Conservation (phyloP, 495 filamentous ascomycete genomes). For the Sordaria brevicollis region DNA sequence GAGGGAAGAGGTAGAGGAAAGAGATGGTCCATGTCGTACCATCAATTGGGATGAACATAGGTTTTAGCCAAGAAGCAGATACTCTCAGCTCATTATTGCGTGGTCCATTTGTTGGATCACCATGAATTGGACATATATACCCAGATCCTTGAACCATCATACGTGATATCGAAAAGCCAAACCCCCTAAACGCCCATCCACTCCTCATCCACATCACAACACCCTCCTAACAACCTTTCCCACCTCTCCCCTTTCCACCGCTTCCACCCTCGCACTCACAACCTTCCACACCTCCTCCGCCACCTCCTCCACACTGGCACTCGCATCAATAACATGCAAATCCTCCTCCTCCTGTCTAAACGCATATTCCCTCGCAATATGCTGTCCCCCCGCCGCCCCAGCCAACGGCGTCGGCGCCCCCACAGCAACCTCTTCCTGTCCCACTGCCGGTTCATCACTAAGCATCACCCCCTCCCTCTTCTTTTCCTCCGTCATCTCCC, state of each 20-base stretch:
- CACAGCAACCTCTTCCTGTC: constrained; percentile 13
- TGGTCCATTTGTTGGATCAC: too few relatives aligned
- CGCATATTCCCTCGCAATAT: constrained; percentile 20
- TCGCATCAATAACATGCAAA: constrained; percentile 46
- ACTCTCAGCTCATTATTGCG: too few relatives aligned
- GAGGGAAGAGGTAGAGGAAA: background rate
- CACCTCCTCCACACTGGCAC: constrained; percentile 38
- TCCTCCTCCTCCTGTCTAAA: constrained; percentile 43
- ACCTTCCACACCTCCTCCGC: constrained; percentile 39
- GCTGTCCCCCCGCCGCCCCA: background rate
- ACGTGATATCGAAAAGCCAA: background rate
- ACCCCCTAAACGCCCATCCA: background rate
- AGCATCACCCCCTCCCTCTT: background rate
- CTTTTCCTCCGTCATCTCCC: background rate
- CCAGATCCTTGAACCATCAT: too few relatives aligned
- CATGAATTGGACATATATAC: too few relatives aligned
- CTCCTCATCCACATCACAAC: constrained; percentile 11
- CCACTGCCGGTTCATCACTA: background rate
- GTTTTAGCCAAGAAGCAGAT: too few relatives aligned
- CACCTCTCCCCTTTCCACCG: constrained; percentile 36
- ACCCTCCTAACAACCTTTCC: constrained; percentile 33
- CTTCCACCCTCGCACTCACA: constrained; percentile 34
- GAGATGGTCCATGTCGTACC: background rate
- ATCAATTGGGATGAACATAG: background rate
- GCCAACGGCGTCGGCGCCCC: constrained; percentile 10